These are phyloP conservation scores for Mortierella sp. DNA, from an alignment of 371 early-diverging fungal species.

Conservation along the genomic window DNA sequence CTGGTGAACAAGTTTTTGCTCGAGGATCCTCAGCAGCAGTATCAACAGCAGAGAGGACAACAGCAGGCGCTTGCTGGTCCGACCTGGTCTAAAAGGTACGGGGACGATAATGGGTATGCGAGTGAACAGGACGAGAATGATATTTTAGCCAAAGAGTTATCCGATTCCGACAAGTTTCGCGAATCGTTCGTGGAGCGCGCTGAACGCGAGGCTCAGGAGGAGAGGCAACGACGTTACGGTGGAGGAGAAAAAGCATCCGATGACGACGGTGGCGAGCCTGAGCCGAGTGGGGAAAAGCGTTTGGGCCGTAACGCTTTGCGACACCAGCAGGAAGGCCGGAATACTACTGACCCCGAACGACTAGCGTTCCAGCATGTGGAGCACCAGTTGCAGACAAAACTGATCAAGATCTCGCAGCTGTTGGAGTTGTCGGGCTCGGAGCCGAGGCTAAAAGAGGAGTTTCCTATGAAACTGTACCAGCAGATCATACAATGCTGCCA, in stretches of 20 bases:
- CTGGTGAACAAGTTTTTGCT: conserved; percentile 39
- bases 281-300: neutral
- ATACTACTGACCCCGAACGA: conserved; percentile 31
- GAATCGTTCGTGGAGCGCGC: conserved; percentile 33
- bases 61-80: neutral
- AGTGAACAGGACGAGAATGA: conserved; percentile 9
- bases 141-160: neutral
- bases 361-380: conserved; percentile 52
- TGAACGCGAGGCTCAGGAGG: neutral
- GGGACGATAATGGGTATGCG: neutral
- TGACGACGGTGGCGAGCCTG: neutral
- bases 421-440: conserved; percentile 67
- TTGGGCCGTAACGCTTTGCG: neutral
- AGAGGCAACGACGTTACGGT: neutral
- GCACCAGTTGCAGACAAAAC: conserved; percentile 46
- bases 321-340: conserved; percentile 3
- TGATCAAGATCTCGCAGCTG: conserved; percentile 57
- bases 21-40: conserved; percentile 12
- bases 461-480: conserved; percentile 65
- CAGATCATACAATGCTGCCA: conserved; percentile 66
- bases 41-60: neutral
- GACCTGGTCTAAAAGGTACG: conserved; percentile 2
- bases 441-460: conserved; percentile 69
- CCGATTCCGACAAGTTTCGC: conserved; percentile 5
- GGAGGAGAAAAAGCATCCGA: neutral